phyloP scores from a whole-genome alignment of 129 eudicot genomes.

The Ambrosia artemisiifolia region DNA sequence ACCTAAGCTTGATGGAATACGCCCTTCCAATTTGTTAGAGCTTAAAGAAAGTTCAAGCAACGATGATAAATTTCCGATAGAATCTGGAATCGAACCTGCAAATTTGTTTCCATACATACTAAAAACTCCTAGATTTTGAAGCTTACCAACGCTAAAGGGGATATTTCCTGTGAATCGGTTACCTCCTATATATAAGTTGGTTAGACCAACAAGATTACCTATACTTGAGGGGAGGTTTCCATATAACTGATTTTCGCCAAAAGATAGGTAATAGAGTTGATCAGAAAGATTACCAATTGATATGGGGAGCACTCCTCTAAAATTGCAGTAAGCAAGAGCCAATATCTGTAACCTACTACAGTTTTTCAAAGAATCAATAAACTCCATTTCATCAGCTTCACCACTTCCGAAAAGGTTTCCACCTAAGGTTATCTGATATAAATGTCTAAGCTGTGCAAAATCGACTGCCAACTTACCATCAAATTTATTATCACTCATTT shows the following conservation, averaged over 20 bases:
- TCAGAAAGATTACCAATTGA: constrained; percentile 32
- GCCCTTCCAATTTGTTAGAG: constrained; percentile 15
- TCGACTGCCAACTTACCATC: constrained; percentile 3
- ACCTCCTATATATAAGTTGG: background rate
- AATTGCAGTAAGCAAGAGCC: background rate
- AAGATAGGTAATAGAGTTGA: constrained; percentile 2
- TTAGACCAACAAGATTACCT: constrained; percentile 23
- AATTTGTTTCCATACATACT: background rate
- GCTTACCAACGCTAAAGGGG: constrained; percentile 21
- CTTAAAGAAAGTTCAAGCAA: background rate
- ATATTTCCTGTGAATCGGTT: constrained; percentile 21
- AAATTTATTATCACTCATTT: background rate
- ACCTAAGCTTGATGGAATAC: constrained; percentile 19
- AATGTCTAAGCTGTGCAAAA: background rate
- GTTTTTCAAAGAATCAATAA: constrained; percentile 22
- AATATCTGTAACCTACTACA: constrained; percentile 9
- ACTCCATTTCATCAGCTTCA: constrained; percentile 25
- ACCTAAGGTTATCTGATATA: background rate
- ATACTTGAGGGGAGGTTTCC: constrained; percentile 30
- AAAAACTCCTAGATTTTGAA: constrained; percentile 6
- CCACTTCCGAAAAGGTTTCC: constrained; percentile 11
- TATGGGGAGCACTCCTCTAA: constrained; percentile 22
- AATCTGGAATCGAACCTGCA: constrained; percentile 15
- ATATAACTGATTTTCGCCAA: constrained; percentile 10
- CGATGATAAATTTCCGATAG: constrained; percentile 22